A percentile compares a stretch with the other conserved stretches of the same genome.
Conservation (phyloP, 108 stramenopile genomes). For the Cyclotella atomus region DNA sequence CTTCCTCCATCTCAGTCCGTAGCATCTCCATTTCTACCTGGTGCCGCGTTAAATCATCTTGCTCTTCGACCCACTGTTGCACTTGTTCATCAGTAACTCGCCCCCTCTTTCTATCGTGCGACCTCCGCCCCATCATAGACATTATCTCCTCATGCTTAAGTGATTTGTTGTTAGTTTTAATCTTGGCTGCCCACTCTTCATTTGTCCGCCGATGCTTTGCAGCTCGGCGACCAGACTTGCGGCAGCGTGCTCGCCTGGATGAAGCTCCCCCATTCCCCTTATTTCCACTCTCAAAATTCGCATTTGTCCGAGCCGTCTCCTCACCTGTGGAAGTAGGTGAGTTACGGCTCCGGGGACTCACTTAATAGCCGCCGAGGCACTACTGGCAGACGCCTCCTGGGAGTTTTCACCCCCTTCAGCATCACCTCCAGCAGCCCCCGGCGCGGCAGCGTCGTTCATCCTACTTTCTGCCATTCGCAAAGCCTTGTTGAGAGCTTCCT, state of each 20-base stretch:
- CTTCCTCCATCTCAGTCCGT: background rate
- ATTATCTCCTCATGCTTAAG: conserved; percentile 1
- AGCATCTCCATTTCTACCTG: background rate
- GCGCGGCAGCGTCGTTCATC: too few species aligned
- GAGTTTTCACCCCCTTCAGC: too few species aligned
- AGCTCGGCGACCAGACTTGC: background rate
- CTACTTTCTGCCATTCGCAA: too few species aligned
- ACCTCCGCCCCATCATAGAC: background rate
- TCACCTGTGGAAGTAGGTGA: background rate
- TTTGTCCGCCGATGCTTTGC: background rate
- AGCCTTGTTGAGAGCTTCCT: too few species aligned
- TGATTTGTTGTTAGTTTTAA: background rate
- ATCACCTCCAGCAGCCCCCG: too few species aligned
- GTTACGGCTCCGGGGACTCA: background rate
- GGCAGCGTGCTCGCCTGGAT: conserved; percentile 9
- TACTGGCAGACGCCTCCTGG: too few species aligned
- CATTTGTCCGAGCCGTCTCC: conserved; percentile 6
- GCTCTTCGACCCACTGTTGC: background rate
- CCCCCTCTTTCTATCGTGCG: background rate
- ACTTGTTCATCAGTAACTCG: background rate
- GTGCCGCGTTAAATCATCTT: background rate
- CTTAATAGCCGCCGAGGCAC: background rate
- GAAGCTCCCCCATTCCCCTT: too few species aligned
- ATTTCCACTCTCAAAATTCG: too few species aligned
- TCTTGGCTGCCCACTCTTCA: background rate